A percentile compares a stretch with the other conserved stretches of the same genome.
Conservation (phyloP, 345 rosid genomes). For the Sapria himalayana region DNA sequence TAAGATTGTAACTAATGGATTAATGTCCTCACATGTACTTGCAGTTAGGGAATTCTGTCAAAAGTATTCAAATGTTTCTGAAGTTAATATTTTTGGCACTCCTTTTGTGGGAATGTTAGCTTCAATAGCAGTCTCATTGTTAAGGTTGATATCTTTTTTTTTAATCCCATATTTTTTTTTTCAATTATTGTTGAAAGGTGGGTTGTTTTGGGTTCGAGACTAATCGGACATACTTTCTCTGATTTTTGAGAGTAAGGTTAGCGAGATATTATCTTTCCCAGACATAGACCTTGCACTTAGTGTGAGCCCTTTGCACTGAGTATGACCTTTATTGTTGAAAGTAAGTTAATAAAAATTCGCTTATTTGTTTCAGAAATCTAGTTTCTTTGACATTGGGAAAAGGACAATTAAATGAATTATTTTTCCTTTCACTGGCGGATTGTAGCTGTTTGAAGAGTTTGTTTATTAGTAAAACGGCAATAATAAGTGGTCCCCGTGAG, state of each 20-base stretch:
- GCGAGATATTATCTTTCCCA: constrained; percentile 1
- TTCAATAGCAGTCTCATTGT: constrained; percentile 45
- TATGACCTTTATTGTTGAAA: too few species aligned
- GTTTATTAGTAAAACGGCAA: constrained; percentile 47
- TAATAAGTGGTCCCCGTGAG: constrained; percentile 74
- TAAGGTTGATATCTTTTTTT: constrained; percentile 22
- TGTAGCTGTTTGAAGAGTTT: constrained; percentile 55
- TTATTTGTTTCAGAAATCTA: constrained; percentile 35
- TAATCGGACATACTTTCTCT: too few species aligned
- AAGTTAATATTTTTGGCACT: constrained; percentile 55
- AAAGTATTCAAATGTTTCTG: constrained; percentile 74
- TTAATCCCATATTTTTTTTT: not conserved
- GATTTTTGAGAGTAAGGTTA: constrained; percentile 5
- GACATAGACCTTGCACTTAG: too few species aligned
- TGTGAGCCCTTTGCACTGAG: too few species aligned
- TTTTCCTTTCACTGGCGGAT: constrained; percentile 63
- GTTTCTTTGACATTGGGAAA: constrained; percentile 59
- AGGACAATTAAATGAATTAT: constrained; percentile 47
- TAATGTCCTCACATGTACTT: too few species aligned
- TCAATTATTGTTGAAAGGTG: too few species aligned
- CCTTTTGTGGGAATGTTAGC: constrained; percentile 40
- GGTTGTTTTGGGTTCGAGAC: too few species aligned
- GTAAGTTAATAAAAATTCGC: too few species aligned
- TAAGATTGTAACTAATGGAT: too few species aligned
- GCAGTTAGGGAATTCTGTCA: constrained; percentile 80